Evolutionary conservation across 2,329 filamentous ascomycete species (phyloP).

Genomic region (Exophiala bonariae): DNA sequence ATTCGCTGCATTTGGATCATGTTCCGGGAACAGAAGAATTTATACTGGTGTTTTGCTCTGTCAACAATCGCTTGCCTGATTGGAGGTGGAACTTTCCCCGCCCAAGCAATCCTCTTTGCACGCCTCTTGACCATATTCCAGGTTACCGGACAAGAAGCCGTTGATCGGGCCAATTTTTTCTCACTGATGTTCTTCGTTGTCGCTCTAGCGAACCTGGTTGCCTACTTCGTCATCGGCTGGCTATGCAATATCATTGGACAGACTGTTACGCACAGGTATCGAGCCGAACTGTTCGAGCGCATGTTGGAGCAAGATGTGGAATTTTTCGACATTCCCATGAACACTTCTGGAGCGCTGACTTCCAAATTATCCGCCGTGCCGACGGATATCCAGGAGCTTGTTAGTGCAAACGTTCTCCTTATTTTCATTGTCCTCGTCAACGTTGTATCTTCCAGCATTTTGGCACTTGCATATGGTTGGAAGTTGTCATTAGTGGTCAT

Average conservation of each 20-base stretch:
- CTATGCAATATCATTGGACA: conserved; percentile 33
- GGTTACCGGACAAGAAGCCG: conserved; percentile 20
- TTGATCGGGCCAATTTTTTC: conserved; percentile 42
- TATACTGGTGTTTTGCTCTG: conserved; percentile 39
- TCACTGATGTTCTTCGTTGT: conserved; percentile 50
- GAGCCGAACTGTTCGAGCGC: conserved; percentile 26
- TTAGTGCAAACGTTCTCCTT: conserved; percentile 51
- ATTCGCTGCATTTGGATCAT: conserved; percentile 38
- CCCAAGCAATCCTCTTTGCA: conserved; percentile 44
- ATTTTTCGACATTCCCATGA: conserved; percentile 35
- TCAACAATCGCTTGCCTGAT: conserved; percentile 33
- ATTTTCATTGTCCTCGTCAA: conserved; percentile 51
- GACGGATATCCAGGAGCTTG: conserved; percentile 47
- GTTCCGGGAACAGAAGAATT: conserved; percentile 31
- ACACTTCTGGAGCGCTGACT: conserved; percentile 33
- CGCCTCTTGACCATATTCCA: conserved; percentile 30
- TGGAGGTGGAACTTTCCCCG: conserved; percentile 46
- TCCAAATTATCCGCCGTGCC: conserved; percentile 30
- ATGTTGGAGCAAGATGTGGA: conserved; percentile 33
- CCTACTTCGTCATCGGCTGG: conserved; percentile 42
- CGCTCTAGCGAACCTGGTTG: conserved; percentile 38
- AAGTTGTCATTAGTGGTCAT: conserved; percentile 49
- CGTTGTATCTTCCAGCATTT: conserved; percentile 45
- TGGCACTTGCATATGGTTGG: conserved; percentile 51
- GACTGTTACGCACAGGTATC: conserved; percentile 24